Evolutionary conservation across 2,329 filamentous ascomycete genomes (phyloP).

Genomic region (Trichoderma cornu-damae): DNA sequence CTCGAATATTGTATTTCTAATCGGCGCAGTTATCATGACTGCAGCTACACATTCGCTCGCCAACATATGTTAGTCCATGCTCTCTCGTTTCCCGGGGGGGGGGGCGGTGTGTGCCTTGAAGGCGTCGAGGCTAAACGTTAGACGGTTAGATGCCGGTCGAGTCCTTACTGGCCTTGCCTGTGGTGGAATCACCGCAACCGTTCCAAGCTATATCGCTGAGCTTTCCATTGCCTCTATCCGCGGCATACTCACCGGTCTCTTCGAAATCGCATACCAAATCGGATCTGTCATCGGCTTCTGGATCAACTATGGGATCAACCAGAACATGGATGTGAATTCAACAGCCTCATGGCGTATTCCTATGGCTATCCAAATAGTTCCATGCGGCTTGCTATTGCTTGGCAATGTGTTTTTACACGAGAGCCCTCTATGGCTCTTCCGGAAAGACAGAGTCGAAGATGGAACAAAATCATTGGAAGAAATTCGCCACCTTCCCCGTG

Average conservation of each 20-base stretch:
- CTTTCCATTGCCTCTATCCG: slow-evolving; percentile 54
- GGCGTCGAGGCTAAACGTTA: not conserved
- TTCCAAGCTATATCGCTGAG: slow-evolving; percentile 61
- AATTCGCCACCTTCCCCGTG: slow-evolving; percentile 41
- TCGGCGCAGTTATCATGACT: slow-evolving; percentile 42
- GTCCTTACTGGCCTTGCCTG: slow-evolving; percentile 54
- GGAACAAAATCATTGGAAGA: slow-evolving; percentile 32
- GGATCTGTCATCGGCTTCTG: slow-evolving; percentile 49
- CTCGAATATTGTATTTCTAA: slow-evolving; percentile 41
- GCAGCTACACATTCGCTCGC: slow-evolving; percentile 38
- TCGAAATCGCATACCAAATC: slow-evolving; percentile 50
- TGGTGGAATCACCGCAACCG: slow-evolving; percentile 52
- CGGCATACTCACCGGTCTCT: slow-evolving; percentile 52
- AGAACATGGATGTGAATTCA: slow-evolving; percentile 33
- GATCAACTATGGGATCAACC: slow-evolving; percentile 43
- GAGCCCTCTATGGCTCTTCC: slow-evolving; percentile 38
- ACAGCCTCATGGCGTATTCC: slow-evolving; percentile 44
- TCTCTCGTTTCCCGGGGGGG: fast-evolving
- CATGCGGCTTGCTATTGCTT: slow-evolving; percentile 39
- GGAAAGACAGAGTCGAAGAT: slow-evolving; percentile 31
- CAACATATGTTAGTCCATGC: slow-evolving; percentile 36
- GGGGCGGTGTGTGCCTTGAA: fast-evolving
- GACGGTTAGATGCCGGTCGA: slow-evolving; percentile 47
- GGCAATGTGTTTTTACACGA: slow-evolving; percentile 44
- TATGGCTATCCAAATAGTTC: slow-evolving; percentile 44